Evolutionary conservation across 1,284 basidiomycete genomes (phyloP).

Genomic region (Wallemia mellicola): DNA sequence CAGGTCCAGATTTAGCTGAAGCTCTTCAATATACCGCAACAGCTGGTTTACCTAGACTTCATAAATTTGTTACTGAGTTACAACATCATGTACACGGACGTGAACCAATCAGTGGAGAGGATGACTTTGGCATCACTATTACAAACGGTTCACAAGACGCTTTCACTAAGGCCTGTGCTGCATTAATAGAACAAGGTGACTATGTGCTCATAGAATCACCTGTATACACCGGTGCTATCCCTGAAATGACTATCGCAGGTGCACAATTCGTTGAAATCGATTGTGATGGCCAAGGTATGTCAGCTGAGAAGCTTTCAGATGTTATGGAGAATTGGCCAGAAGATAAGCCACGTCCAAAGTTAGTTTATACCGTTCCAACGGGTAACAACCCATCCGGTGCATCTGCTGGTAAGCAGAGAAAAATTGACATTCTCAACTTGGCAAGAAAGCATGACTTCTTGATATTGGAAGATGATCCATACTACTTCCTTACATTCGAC

Average conservation of each 20-base stretch:
- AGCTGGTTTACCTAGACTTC: background rate
- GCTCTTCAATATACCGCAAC: background rate
- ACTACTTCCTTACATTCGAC: constrained; percentile 15
- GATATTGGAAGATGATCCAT: constrained; percentile 41
- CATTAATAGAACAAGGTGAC: constrained; percentile 49
- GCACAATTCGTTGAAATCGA: constrained; percentile 30
- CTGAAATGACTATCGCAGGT: constrained; percentile 1
- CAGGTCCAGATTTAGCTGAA: background rate
- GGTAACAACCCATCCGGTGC: constrained; percentile 59
- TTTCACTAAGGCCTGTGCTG: constrained; percentile 36
- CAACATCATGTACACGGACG: background rate
- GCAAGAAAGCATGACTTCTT: constrained; percentile 45
- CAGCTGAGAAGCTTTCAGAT: constrained; percentile 28
- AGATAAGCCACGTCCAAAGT: constrained; percentile 39
- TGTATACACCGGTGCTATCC: constrained; percentile 29
- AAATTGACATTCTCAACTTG: constrained; percentile 43
- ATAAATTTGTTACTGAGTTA: background rate
- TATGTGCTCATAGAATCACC: constrained; percentile 56
- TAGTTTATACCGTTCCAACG: constrained; percentile 34
- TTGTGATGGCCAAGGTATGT: constrained; percentile 47
- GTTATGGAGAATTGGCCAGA: constrained; percentile 38
- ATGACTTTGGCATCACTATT: constrained; percentile 39
- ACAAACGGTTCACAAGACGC: constrained; percentile 68
- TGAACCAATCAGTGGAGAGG: constrained; percentile 17
- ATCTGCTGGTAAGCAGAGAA: constrained; percentile 39